These are phyloP conservation scores for Tricholoma flavovirens DNA, from an alignment of 768 basidiomycete genomes.

Conservation along the genomic window DNA sequence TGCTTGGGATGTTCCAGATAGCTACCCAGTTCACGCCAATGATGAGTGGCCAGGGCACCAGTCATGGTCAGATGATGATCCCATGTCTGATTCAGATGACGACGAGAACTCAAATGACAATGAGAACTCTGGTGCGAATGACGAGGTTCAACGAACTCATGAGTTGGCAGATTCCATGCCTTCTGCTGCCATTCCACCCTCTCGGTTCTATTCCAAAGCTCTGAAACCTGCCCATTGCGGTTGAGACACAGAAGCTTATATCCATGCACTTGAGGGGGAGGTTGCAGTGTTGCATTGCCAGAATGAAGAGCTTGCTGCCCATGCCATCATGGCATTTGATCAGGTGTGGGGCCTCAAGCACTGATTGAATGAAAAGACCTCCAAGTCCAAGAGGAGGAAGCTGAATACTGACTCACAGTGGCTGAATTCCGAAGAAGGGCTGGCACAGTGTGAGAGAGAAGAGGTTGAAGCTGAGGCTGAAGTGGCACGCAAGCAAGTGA, in stretches of 20 bases:
- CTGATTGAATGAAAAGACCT: background rate
- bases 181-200: background rate
- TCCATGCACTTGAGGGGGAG: background rate
- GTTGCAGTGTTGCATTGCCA: background rate
- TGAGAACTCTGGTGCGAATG: no score
- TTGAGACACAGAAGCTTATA: background rate
- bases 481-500: background rate
- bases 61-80: background rate
- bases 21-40: background rate
- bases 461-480: background rate
- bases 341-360: background rate
- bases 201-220: background rate
- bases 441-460: background rate
- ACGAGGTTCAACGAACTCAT: no score
- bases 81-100: background rate
- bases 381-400: background rate
- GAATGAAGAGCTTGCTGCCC: background rate
- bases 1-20: background rate
- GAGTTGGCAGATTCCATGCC: background rate
- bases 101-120: no score
- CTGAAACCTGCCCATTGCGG: background rate
- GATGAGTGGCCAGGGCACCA: background rate
- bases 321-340: background rate
- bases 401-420: background rate
- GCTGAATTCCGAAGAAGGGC: background rate